Evolutionary conservation across 306 rosid species (phyloP), one percentile per base, ranked within the genome.

Genomic region (Biancaea sappan): DNA sequence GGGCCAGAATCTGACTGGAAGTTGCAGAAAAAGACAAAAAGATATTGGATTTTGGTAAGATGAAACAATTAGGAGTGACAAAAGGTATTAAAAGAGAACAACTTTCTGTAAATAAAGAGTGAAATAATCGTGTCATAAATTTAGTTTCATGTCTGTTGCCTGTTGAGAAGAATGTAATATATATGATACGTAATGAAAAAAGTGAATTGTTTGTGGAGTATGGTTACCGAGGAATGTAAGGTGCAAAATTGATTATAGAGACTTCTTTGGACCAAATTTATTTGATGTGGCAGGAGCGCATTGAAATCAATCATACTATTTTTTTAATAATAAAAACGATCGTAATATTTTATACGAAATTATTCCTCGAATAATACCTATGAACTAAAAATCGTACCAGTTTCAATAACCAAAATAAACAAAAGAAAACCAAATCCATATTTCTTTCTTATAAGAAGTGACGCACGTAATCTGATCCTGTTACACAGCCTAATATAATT

Each of bases 241-340:
- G 83, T 72, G 53, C 53, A 53, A 50, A 74, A 43, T 51, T 38
- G 64, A 54, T 58, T 41, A 40, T 13, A 8, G 31, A 67, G 53
- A 28, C 26, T 71, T 31, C 24, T 4, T 53, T 29, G 78, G 66
- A 22, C 79, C 86, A 69, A 71, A 13, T 64, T 34, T 18, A 31
- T 66, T 52, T 37, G 5, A 21, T 26, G 40, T 5, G 60, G 40
- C 6, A 32, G 25, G 4, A 28, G 6, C 12, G 13, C 2, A 13
- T 24, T 25, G 15, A 25, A 25, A 65, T 6, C 53, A 43, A 41
- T 24, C 71, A 47, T 6, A 11, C 37, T 54, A 65, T 41, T 35
- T 65, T n/a, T n/a, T n/a, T n/a, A n/a, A n/a, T n/a, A n/a, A n/a
- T n/a, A n/a, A n/a, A n/a, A n/a, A n/a, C n/a, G n/a, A n/a, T n/a